phyloP scores from a whole-genome alignment of 495 filamentous ascomycete species.

The Penicillium pancosmium region DNA sequence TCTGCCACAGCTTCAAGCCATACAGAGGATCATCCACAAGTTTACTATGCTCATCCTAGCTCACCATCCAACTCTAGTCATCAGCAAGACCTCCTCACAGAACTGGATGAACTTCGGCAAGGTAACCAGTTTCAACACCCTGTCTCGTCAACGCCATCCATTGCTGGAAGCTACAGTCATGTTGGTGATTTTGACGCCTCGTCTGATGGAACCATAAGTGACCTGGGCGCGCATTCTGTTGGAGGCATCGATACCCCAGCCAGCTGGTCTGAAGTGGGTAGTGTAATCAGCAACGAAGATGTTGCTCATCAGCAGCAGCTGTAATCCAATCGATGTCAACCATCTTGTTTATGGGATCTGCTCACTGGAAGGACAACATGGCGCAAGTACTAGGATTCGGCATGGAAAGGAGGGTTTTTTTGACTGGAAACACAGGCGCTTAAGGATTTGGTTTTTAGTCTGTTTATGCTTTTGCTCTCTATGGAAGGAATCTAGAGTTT shows the following conservation, averaged over 20 bases:
- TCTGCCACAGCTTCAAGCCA: conserved; percentile 33
- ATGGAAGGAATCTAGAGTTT: neutral
- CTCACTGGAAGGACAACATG: conserved; percentile 3
- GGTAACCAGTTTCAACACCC: conserved; percentile 24
- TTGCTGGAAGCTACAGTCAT: conserved; percentile 40
- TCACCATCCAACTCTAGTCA: conserved; percentile 34
- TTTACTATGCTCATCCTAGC: conserved; percentile 41
- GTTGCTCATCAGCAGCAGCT: conserved; percentile 34
- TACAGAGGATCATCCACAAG: conserved; percentile 32
- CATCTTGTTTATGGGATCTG: neutral
- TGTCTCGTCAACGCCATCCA: conserved; percentile 41
- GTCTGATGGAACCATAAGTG: conserved; percentile 66
- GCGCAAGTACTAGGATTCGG: conserved; percentile 7
- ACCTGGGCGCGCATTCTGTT: conserved; percentile 47
- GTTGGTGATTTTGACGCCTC: conserved; percentile 36
- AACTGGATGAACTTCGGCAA: conserved; percentile 15
- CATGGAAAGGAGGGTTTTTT: neutral
- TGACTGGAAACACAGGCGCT: neutral
- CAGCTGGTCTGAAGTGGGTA: conserved; percentile 80
- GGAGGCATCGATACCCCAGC: conserved; percentile 64
- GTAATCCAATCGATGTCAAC: neutral
- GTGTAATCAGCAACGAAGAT: conserved; percentile 63
- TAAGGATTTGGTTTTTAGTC: neutral
- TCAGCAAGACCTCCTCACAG: conserved; percentile 18
- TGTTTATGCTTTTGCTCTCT: neutral